Evolutionary conservation across 140 eudicot species (phyloP), one percentile per base, ranked within the genome.

Genomic region (Bidens hawaiensis): DNA sequence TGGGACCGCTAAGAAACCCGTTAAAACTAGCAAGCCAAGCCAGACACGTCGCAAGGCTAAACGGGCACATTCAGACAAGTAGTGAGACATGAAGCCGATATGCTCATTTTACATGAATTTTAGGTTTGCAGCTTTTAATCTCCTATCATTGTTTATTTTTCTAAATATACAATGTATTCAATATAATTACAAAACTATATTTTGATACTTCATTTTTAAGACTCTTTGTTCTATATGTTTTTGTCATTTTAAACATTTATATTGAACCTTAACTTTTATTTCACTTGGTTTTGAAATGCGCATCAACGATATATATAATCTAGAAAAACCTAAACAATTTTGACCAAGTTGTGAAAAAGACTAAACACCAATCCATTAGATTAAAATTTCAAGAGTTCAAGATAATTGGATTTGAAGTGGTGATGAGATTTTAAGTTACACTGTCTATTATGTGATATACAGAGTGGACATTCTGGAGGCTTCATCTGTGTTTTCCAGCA

Each of bases 1-100:
- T 62, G 77, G 58, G 30, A 81, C 65, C 22, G 54, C 77, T 46
- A 71, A 72, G 60, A 81, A 81, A 70, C 76, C 93, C 47, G 9
- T 9, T 50, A 83, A 54, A 62, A 64, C 45, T 58, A 61, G 55
- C 61, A 65, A 81, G 75, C 45, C 93, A 2, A 53, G 13, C 65
- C 76, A 80, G 52, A 41, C 80, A 31, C 93, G 93, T 52, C 93
- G 93, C 28, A 84, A 81, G 81, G 85, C 82, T 58, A 84, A 81
- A 41, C 68, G 93, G 30, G 83, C 78, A 49, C 88, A 84, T 69
- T 68, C 85, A 41, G 87, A 84, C 51, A 81, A 78, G 76, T 74
- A 79, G 74, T 18, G 61, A 60, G 64, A 53, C 70, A 60, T 11
- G 14, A 67, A 60, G 69, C 34, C 12, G 8, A 55, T 13, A 53